Conservation (phyloP, 768 basidiomycete genomes). For the Mrakia hoshinonis region DNA sequence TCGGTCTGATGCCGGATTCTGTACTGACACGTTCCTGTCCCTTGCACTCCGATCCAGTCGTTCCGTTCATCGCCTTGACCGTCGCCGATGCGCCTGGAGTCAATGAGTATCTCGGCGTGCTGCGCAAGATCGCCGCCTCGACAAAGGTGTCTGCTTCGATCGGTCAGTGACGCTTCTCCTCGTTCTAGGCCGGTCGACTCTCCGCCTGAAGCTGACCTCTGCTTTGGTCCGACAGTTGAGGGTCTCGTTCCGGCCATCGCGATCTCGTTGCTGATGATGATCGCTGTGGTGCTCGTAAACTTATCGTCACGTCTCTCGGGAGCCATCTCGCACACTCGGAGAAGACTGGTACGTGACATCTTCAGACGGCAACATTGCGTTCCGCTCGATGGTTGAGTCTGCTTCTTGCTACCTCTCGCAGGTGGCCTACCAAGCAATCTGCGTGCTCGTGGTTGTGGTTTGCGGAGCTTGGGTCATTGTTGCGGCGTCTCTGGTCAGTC, state of each 20-base stretch:
- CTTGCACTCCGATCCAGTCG: background rate
- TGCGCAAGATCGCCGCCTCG: background rate
- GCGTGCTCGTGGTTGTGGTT: background rate
- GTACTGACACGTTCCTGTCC: background rate
- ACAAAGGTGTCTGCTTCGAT: background rate
- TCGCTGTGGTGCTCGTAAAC: conserved; percentile 5
- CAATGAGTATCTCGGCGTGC: background rate
- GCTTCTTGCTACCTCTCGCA: too few relatives aligned
- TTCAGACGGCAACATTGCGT: too few relatives aligned
- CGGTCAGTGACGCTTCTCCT: background rate
- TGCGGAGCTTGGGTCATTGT: conserved; percentile 9
- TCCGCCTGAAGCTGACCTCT: background rate
- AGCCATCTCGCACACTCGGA: background rate
- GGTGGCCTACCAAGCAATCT: conserved; percentile 5
- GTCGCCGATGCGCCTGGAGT: conserved; percentile 5
- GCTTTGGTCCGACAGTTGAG: background rate
- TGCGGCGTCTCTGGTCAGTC: background rate
- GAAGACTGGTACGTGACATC: background rate
- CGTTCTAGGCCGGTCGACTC: too few relatives aligned
- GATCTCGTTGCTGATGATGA: background rate
- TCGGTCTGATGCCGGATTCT: background rate
- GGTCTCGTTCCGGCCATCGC: conserved; percentile 11
- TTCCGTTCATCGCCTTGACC: conserved; percentile 1
- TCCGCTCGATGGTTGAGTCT: too few relatives aligned
- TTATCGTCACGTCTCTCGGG: background rate